Conservation (phyloP, 768 basidiomycete genomes). For the Leucogyrophana mollusca region DNA sequence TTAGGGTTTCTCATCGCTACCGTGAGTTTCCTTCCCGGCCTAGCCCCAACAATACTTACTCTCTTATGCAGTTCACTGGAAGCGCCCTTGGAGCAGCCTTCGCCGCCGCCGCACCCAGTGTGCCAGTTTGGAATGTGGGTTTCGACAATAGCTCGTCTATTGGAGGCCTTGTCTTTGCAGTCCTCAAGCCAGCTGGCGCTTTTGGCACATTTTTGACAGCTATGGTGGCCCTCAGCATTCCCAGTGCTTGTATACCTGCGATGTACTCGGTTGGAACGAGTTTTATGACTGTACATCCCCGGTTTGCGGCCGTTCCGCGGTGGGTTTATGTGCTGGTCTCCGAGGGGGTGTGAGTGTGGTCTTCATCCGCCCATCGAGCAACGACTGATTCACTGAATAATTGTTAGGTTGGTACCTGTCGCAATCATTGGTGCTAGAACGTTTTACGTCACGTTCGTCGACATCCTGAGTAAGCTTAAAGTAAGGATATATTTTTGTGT, state of each 20-base stretch:
- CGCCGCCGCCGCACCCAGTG: conserved; percentile 44
- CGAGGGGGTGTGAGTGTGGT: no score
- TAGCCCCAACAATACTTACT: conserved; percentile 10
- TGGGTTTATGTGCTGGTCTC: no score
- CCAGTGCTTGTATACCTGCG: conserved; percentile 71
- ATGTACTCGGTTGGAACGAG: conserved; percentile 62
- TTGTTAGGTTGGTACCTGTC: conserved; percentile 51
- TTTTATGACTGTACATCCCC: conserved; percentile 48
- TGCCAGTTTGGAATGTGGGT: conserved; percentile 50
- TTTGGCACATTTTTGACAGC: conserved; percentile 65
- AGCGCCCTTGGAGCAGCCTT: conserved; percentile 61
- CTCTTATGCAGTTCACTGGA: conserved; percentile 27
- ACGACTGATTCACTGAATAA: conserved; percentile 1
- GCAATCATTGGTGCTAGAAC: conserved; percentile 56
- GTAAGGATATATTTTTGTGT: neutral
- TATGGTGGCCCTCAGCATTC: conserved; percentile 63
- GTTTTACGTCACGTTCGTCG: conserved; percentile 57
- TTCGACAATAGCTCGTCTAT: conserved; percentile 50
- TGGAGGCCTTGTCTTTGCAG: conserved; percentile 54
- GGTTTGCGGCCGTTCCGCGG: conserved; percentile 51
- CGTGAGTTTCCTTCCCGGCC: conserved; percentile 39
- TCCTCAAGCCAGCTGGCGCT: conserved; percentile 49
- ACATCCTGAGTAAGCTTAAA: conserved; percentile 55
- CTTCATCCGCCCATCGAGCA: neutral
- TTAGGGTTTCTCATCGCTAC: conserved; percentile 53